Base-by-base conservation (phyloP, 257 asterid genomes). In the Nicotiana otophora region DNA sequence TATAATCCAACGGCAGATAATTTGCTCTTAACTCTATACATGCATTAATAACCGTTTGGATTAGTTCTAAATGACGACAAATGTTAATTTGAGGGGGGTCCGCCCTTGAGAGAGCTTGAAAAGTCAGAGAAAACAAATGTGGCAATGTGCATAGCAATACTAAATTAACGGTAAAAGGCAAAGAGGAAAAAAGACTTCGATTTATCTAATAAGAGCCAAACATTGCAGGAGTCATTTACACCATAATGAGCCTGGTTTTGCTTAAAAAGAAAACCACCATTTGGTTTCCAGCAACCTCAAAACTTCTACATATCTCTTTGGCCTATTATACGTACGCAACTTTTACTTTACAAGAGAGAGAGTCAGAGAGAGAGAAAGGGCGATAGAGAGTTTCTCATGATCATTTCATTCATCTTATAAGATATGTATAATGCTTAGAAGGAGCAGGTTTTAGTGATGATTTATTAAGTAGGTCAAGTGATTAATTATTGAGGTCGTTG, bases 401-500 rank as follows among this genome's bases (percentile, higher is more conserved):
- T 42, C 48, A 42, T 64, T 81, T 82, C 74, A 82, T 61, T 83
- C 82, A 81, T 64, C 53, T 33, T 16, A 10, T 51, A 75, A 48
- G 36, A 74, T 30, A 31, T 77, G n/a, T 33, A 3, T 86, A 26
- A 10, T 10, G 30, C 30, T 20, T 16, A 20, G 39, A 19, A 60
- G 58, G 26, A 48, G 20, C 39, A 48, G 10, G 57, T 77, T 82
- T 82, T 70, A 64, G 14, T 81, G 58, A 57, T 75, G 39, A 30
- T 79, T 58, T 55, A 80, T 54, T 34, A 69, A 7, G 48, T 36
- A 74, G 64, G 79, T 68, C 72, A 79, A 76, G 11, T n/a, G 53
- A 63, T 92, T 80, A 91, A 88, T 83, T 88, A 86, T 67, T 86
- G 89, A 5, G 61, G 87, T 15, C 57, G 58, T 83, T 84, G 84